These are phyloP conservation scores for Truncatella angustata DNA, from an alignment of 2,329 filamentous ascomycete species.

Conservation along the genomic window DNA sequence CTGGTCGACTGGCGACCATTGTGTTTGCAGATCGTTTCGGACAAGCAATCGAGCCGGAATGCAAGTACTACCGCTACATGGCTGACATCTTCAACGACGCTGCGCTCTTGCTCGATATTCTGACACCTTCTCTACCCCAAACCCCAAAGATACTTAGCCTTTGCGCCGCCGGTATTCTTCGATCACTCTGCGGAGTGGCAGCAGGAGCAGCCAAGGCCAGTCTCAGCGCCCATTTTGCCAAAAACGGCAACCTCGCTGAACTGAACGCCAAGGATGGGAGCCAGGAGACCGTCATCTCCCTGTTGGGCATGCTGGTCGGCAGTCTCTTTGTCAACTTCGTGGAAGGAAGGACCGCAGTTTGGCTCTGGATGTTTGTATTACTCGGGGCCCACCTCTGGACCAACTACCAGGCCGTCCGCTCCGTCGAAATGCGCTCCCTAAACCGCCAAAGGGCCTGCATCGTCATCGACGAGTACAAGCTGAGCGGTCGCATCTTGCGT, in stretches of 20 bases:
- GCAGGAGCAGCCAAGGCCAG: slow-evolving; percentile 89
- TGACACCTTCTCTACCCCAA: slow-evolving; percentile 69
- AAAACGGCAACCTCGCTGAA: slow-evolving; percentile 82
- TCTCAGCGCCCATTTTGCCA: slow-evolving; percentile 88
- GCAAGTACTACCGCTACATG: slow-evolving; percentile 83
- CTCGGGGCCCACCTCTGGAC: slow-evolving; percentile 75
- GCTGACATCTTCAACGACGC: slow-evolving; percentile 88
- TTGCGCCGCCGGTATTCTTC: slow-evolving; percentile 48
- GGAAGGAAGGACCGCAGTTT: slow-evolving; percentile 69
- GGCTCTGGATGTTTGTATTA: slow-evolving; percentile 68
- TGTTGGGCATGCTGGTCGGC: slow-evolving; percentile 83
- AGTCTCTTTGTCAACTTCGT: slow-evolving; percentile 78
- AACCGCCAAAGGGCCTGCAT: slow-evolving; percentile 86
- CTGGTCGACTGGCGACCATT: slow-evolving; percentile 80
- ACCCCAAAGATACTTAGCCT: slow-evolving; percentile 49
- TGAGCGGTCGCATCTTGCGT: slow-evolving; percentile 49
- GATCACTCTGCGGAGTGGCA: slow-evolving; percentile 79
- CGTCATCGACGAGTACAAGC: slow-evolving; percentile 62
- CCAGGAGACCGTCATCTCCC: slow-evolving; percentile 89
- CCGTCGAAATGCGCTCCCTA: slow-evolving; percentile 78
- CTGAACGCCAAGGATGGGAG: slow-evolving; percentile 88
- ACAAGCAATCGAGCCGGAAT: slow-evolving; percentile 82
- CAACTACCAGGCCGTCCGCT: slow-evolving; percentile 82
- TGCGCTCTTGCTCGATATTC: slow-evolving; percentile 80
- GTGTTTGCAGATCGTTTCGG: slow-evolving; percentile 81